Evolutionary conservation across 495 filamentous ascomycete species (phyloP).

Genomic region (Podospora appendiculata): DNA sequence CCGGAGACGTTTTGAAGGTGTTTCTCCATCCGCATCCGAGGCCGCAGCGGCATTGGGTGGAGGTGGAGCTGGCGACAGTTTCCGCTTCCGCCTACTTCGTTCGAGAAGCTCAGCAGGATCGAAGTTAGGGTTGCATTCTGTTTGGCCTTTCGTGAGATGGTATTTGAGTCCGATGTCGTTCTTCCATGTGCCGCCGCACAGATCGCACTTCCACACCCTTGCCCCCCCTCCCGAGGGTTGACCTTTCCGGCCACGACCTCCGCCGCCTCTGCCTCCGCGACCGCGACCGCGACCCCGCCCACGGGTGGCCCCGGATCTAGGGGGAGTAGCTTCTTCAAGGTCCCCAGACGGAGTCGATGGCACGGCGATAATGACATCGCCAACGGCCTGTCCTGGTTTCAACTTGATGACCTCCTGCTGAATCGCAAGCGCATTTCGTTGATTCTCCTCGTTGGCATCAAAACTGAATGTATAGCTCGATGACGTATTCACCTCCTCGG

Average conservation of each 20-base stretch:
- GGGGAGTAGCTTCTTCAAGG: constrained; percentile 1
- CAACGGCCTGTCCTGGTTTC: neutral
- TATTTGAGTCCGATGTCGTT: constrained; percentile 47
- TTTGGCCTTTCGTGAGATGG: constrained; percentile 39
- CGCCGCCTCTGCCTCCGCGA: constrained; percentile 10
- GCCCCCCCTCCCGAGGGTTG: constrained; percentile 2
- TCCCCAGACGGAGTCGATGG: constrained; percentile 2
- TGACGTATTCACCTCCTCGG: neutral
- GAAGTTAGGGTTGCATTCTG: constrained; percentile 42
- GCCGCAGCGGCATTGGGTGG: constrained; percentile 15
- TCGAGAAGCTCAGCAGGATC: constrained; percentile 22
- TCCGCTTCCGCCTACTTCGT: constrained; percentile 16
- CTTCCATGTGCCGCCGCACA: constrained; percentile 42
- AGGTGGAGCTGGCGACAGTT: constrained; percentile 9
- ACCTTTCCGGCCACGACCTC: constrained; percentile 11
- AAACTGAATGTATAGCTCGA: too few species aligned
- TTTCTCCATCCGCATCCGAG: constrained; percentile 30
- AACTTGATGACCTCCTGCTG: too few species aligned
- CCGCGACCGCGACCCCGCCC: constrained; percentile 9
- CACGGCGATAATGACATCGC: neutral
- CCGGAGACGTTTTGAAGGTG: neutral
- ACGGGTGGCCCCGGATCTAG: constrained; percentile 2
- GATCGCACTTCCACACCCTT: constrained; percentile 34
- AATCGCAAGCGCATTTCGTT: too few species aligned
- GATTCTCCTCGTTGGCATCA: too few species aligned